Base-by-base conservation (phyloP, 176 grass and related monocot genomes). In the Microstegium vimineum region DNA sequence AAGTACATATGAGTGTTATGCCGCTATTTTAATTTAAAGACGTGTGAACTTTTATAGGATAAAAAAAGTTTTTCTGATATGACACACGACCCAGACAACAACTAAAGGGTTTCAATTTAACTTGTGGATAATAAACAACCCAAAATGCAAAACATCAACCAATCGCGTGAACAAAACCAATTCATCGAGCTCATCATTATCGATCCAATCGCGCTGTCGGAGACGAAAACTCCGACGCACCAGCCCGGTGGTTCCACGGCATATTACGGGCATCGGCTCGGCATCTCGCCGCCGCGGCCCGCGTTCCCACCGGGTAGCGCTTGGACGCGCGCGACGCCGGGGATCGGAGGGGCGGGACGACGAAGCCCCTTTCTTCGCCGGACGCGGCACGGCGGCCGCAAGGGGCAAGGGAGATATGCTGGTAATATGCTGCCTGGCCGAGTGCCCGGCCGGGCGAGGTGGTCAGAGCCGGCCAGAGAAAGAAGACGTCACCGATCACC, bases 191-290 rank as follows among this genome's bases (percentile, higher is more conserved):
- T 75, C 5, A 60, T n/a, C n/a, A n/a, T n/a, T n/a, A n/a, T 59
- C 17, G n/a, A n/a, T n/a, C n/a, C n/a, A n/a, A 47, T 45, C 25
- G 34, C 27, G n/a, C 8, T 14, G 23, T 15, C 60, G 3, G 73
- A 26, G 2, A 33, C 34, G 40, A 10, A 31, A 31, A 12, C 25
- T 33, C 11, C 27, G 61, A 9, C 3, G 27, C 60, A 65, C 38
- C 12, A 63, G 17, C 8, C 15, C 5, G 13, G 22, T 2, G 2
- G 7, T 0, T 2, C 6, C 38, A 4, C 6, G 22, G 81, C 59
- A 83, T 74, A 83, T 74, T 75, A 37, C 70, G 71, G 23, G 80
- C 37, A 82, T 82, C 80, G 25, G 0, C 20, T 2, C 4, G 4
- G 56, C 69, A 74, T 83, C 81, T 64, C 25, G 8, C 14, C 17